Evolutionary conservation across 2,329 filamentous ascomycete species (phyloP).

Genomic region (Epichloe festucae): DNA sequence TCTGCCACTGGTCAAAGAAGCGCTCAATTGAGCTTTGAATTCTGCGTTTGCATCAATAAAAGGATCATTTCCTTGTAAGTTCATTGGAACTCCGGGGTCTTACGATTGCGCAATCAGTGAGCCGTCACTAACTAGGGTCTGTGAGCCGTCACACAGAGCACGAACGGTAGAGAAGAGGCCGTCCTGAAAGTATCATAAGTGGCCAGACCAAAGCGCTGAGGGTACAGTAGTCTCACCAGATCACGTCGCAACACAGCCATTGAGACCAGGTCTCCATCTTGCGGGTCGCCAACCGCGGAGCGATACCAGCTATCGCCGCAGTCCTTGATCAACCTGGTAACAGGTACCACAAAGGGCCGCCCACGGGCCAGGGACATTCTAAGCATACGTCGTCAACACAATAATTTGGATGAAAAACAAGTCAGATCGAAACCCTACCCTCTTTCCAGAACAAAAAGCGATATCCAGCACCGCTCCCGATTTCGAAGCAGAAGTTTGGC

Average conservation of each 20-base stretch:
- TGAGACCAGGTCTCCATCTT: constrained; percentile 59
- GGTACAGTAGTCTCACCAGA: constrained; percentile 30
- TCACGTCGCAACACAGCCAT: constrained; percentile 58
- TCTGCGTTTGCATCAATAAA: background rate
- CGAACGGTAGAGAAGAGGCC: constrained; percentile 44
- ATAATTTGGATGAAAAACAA: too few species aligned
- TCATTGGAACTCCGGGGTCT: background rate
- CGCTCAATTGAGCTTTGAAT: constrained; percentile 49
- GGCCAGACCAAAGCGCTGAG: too few species aligned
- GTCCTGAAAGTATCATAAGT: constrained; percentile 23
- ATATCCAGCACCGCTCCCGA: constrained; percentile 57
- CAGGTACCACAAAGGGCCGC: constrained; percentile 53
- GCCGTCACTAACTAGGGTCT: constrained; percentile 34
- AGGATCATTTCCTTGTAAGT: background rate
- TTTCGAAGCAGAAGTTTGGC: constrained; percentile 49
- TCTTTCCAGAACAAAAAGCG: constrained; percentile 59
- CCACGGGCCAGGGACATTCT: constrained; percentile 57
- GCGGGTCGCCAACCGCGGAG: constrained; percentile 47
- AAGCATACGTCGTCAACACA: too few species aligned
- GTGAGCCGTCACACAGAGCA: constrained; percentile 45
- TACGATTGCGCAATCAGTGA: constrained; percentile 37
- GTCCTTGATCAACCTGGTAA: constrained; percentile 50
- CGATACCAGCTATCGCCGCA: constrained; percentile 61
- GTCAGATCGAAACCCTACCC: constrained; percentile 29
- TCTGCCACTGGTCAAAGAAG: constrained; percentile 54